Base-by-base conservation (phyloP, 306 rosid species). In the Dryas drummondii region DNA sequence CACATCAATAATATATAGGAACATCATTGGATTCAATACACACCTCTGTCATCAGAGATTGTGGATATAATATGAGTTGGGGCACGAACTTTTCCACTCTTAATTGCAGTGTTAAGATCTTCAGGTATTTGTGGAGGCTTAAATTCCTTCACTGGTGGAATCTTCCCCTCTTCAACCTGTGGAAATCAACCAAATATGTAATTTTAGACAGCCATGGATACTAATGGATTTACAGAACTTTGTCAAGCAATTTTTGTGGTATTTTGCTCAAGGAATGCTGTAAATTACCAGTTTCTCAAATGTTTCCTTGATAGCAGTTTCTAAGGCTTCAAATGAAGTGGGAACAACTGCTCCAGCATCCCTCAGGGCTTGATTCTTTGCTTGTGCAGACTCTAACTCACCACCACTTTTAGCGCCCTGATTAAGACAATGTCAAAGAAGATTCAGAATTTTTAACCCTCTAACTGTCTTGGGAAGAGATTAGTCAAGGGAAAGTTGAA, bases 391-490 rank as follows among this genome's bases (percentile, higher is more conserved):
- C 81, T 96, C 98, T 89, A 96, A 41, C 80, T 92, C 99, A 54
- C 94, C 99, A 64, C 99, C 99, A 88, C 99, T 96, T 88, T 96
- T 96, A 70, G 99, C 99, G 1, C 99, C 99, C 99, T 92, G 81
- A 79, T 78, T 73, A 50, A 78, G 14, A 42, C 1, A 51, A 79
- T 48, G 70, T 68, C 74, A 80, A 67, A 56, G 66, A 61, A 61
- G 77, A 59, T 76, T 64, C 49, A 63, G 62, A 46, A 71, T 22
- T 13, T 52, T 26, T 26, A 68, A 10, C 74, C 19, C 44, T 67
- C 41, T 16, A 9, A 60, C 17, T 22, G 56, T 52, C 76, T 64
- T 80, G 60, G 74, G 41, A 75, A 56, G 7, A 74, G 69, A 62
- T 10, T 53, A 67, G 69, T 46, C 53, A 60, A 67, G 80, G 75